Percentiles rank a stretch among this genome's conserved stretches.
Evolutionary conservation across 2,329 filamentous ascomycete genomes (phyloP).

Genomic region (Aspergillus glaucus): DNA sequence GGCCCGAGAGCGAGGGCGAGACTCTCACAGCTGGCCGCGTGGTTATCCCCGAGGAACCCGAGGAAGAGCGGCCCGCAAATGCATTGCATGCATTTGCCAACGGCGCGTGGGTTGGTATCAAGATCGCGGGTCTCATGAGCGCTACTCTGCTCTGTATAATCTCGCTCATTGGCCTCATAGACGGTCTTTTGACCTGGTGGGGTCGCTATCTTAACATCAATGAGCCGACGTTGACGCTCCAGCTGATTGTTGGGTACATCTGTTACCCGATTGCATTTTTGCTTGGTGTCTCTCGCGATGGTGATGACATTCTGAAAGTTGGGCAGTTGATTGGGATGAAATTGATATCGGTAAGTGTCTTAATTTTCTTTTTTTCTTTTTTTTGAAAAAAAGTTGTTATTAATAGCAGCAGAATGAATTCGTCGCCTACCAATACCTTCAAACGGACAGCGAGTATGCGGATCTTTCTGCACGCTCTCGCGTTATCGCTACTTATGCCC

Average conservation of each 20-base stretch:
- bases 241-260: constrained; percentile 70
- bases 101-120: constrained; percentile 77
- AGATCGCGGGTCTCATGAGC: constrained; percentile 78
- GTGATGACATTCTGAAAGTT: constrained; percentile 63
- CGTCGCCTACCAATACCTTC: constrained; percentile 60
- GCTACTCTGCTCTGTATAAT: constrained; percentile 78
- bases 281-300: constrained; percentile 65
- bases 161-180: constrained; percentile 65
- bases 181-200: constrained; percentile 78
- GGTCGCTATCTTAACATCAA: constrained; percentile 70
- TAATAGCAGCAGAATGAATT: constrained; percentile 60
- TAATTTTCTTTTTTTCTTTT: neutral
- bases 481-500: constrained; percentile 78
- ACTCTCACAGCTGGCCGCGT: constrained; percentile 76
- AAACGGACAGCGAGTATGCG: constrained; percentile 47
- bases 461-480: constrained; percentile 62
- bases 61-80: constrained; percentile 66
- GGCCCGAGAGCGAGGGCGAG: constrained; percentile 73
- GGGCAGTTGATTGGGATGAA: constrained; percentile 76
- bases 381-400: neutral
- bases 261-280: constrained; percentile 74
- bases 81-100: constrained; percentile 78
- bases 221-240: constrained; percentile 62
- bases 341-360: constrained; percentile 59
- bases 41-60: constrained; percentile 72